These are phyloP conservation scores for Schoenoplectus tabernaemontani DNA, from an alignment of 202 grass and related monocot genomes.

Conservation along the genomic window DNA sequence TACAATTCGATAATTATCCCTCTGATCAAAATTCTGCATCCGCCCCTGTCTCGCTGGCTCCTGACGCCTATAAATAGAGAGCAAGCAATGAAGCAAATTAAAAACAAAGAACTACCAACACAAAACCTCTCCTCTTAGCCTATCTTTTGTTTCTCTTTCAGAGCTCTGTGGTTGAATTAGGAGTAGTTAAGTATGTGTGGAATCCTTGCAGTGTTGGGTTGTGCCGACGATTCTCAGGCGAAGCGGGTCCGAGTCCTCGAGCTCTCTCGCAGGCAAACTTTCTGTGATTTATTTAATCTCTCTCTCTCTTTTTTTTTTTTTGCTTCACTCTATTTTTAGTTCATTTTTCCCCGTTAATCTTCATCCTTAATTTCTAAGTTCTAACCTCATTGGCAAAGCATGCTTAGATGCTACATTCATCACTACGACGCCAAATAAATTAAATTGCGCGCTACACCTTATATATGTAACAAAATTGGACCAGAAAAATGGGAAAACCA, in stretches of 20 bases:
- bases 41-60: background rate
- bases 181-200: conserved; percentile 47
- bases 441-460: background rate
- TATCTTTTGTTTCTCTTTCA: background rate
- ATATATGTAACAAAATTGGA: background rate
- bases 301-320: background rate
- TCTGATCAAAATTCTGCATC: too few species aligned
- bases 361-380: background rate
- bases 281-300: background rate
- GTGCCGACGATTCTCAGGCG: conserved; percentile 31
- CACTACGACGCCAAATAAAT: background rate
- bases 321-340: background rate
- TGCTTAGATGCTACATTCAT: background rate
- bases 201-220: conserved; percentile 65
- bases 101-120: conserved; percentile 10
- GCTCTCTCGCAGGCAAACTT: conserved; percentile 48
- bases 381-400: background rate
- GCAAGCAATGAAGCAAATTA: background rate
- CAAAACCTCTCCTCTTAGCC: background rate
- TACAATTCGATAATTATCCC: too few species aligned
- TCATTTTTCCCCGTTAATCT: background rate
- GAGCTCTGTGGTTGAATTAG: background rate
- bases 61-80: conserved; percentile 25
- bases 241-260: conserved; percentile 65
- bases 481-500: background rate